Conservation (phyloP, 2,329 filamentous ascomycete species). For the Cladosporium sp. region DNA sequence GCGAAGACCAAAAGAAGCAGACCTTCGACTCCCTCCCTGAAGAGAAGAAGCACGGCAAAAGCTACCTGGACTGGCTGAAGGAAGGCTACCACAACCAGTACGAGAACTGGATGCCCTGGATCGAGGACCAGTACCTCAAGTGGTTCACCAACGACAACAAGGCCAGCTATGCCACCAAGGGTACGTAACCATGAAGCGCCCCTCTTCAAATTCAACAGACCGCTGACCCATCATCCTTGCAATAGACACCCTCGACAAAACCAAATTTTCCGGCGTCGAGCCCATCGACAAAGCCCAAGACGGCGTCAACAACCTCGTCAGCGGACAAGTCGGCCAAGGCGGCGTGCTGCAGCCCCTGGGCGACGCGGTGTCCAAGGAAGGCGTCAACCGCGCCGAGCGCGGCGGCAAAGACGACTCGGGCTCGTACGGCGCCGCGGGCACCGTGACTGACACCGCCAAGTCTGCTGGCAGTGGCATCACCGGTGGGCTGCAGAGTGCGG, state of each 20-base stretch:
- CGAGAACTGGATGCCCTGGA: conserved; percentile 71
- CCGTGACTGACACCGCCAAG: conserved; percentile 31
- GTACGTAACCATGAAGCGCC: no score
- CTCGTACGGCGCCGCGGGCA: conserved; percentile 38
- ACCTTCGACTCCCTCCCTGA: conserved; percentile 28
- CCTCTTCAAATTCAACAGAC: no score
- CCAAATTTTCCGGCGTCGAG: conserved; percentile 63
- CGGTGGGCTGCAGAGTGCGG: conserved; percentile 30
- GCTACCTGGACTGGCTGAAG: conserved; percentile 53
- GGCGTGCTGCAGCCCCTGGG: conserved; percentile 62
- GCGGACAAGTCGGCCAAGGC: conserved; percentile 62
- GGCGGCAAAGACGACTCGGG: conserved; percentile 58
- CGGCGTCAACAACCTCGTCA: conserved; percentile 57
- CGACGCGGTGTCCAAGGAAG: conserved; percentile 59
- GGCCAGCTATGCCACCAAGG: conserved; percentile 64
- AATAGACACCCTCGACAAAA: conserved; percentile 61
- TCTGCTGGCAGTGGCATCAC: conserved; percentile 24
- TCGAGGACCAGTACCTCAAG: conserved; percentile 66
- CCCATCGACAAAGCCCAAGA: conserved; percentile 67
- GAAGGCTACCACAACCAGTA: conserved; percentile 67
- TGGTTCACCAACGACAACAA: conserved; percentile 77
- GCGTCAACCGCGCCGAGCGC: conserved; percentile 60
- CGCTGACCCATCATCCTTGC: not conserved
- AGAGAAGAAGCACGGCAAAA: conserved; percentile 30
- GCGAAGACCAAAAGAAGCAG: conserved; percentile 32